Evolutionary conservation across 345 rosid species (phyloP), one percentile per base, ranked within the genome.

Genomic region (Carallia pectinifolia): DNA sequence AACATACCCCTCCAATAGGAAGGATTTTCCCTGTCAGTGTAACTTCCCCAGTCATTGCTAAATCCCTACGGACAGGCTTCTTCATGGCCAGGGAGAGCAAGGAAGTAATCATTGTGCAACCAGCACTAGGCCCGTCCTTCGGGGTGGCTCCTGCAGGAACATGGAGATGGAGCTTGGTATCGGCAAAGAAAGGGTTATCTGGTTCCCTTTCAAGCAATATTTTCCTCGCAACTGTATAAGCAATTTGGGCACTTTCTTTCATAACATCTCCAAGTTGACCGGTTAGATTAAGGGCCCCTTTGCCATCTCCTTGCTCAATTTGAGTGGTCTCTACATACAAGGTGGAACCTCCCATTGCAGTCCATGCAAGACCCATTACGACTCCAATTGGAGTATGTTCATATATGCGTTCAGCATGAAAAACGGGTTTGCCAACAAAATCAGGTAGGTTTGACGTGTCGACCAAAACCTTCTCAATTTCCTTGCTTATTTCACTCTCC

Each of bases 281-380:
- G 1, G 99, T 95, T 34, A 82, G 67, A 67, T 79, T 82, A 56
- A 95, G 91, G 61, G 89, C 86, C 15, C 97, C 98, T 81, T 92
- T 96, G 62, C 91, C 99, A 50, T 96, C 98, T 56, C 86, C 93
- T 83, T 89, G 91, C 75, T 95, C 97, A 38, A 95, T 79, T 65
- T 75, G 85, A 36, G 93, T 84, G 75, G 97, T 90, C 83, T 95
- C 99, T 69, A 95, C 87, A 77, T 95, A 95, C 80, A 95, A 79
- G 31, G 99, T 95, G 70, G 99, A 90, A 65, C 99, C 99, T 68
- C 99, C 99, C 99, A 95, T 92, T 53, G 99, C 86, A 63, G 99
- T 95, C 97, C 99, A 95, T 58, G 97, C 99, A 67, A 95, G 93
- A 74, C 99, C 99, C 99, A 95, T 90, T 67, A 96, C 99, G 54